Conservation (phyloP, 148 eudicot species). For the Fagopyrum tataricum region DNA sequence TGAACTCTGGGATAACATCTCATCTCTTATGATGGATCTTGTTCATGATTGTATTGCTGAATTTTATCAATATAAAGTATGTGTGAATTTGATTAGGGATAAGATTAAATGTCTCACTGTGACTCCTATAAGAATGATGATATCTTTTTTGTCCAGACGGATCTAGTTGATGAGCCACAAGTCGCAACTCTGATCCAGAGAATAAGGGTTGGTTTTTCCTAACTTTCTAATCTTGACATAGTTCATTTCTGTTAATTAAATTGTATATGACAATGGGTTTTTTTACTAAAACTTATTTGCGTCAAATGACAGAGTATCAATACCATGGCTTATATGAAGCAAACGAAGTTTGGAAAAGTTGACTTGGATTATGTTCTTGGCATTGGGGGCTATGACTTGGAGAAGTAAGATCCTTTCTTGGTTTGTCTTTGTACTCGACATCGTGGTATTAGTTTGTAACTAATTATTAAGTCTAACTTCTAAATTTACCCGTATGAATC, state of each 20-base stretch:
- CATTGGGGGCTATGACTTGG: conserved; percentile 95
- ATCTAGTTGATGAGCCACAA: conserved; percentile 71
- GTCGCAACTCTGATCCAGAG: conserved; percentile 60
- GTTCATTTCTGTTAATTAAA: not conserved
- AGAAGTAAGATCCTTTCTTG: conserved; percentile 43
- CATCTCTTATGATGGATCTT: not conserved
- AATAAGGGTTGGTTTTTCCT: conserved; percentile 53
- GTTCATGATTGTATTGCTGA: not conserved
- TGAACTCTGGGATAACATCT: not conserved
- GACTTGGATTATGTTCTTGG: conserved; percentile 96
- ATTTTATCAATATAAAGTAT: not conserved
- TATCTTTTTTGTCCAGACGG: conserved; percentile 47
- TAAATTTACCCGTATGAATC: not conserved
- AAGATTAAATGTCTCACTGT: not conserved
- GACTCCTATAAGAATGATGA: not conserved
- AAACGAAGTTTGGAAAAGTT: conserved; percentile 77
- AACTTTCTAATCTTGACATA: not conserved
- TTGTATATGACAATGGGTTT: not conserved
- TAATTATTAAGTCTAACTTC: not conserved
- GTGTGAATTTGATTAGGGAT: not conserved
- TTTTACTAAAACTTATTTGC: conserved; percentile 5
- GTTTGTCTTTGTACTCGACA: not conserved
- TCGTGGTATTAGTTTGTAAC: not conserved
- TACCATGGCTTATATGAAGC: conserved; percentile 66
- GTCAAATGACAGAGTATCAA: conserved; percentile 59